phyloP scores from a whole-genome alignment of 2,329 filamentous ascomycete species.

The Aspergillus vadensis region DNA sequence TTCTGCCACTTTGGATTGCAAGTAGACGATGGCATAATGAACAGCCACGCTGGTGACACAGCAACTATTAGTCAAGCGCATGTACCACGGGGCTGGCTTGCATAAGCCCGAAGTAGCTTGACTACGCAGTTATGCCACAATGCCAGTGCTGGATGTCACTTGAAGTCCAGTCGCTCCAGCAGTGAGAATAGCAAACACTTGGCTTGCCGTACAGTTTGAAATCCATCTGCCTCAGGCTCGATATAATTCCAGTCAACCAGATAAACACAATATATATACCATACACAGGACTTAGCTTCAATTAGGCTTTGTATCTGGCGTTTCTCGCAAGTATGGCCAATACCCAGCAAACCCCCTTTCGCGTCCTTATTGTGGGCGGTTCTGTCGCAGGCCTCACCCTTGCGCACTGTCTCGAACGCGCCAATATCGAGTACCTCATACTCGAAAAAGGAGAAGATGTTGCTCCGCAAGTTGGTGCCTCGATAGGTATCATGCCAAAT shows the following conservation, averaged over 20 bases:
- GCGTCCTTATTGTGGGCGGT: conserved; percentile 53
- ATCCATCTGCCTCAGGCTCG: too few species aligned
- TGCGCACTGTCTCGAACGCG: conserved; percentile 49
- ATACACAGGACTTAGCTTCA: not conserved
- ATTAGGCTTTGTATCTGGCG: not conserved
- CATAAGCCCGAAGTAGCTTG: not conserved
- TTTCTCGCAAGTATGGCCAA: not conserved
- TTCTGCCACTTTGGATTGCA: not conserved
- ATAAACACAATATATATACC: not conserved
- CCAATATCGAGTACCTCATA: conserved; percentile 51
- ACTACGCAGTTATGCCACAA: not conserved
- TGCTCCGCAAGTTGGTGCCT: conserved; percentile 20
- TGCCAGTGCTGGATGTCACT: not conserved
- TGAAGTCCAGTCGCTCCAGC: too few species aligned
- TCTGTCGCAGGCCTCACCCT: conserved; percentile 52
- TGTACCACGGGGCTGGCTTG: not conserved
- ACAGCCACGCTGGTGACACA: not conserved
- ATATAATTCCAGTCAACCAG: not conserved
- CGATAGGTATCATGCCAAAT: conserved; percentile 24
- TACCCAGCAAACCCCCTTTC: conserved; percentile 1
- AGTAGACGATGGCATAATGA: not conserved
- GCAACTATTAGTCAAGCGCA: not conserved
- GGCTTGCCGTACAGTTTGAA: too few species aligned
- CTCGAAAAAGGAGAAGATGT: conserved; percentile 31
- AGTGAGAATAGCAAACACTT: too few species aligned